Conservation (phyloP, 2,329 filamentous ascomycete genomes). For the Penicillium janthinellum region DNA sequence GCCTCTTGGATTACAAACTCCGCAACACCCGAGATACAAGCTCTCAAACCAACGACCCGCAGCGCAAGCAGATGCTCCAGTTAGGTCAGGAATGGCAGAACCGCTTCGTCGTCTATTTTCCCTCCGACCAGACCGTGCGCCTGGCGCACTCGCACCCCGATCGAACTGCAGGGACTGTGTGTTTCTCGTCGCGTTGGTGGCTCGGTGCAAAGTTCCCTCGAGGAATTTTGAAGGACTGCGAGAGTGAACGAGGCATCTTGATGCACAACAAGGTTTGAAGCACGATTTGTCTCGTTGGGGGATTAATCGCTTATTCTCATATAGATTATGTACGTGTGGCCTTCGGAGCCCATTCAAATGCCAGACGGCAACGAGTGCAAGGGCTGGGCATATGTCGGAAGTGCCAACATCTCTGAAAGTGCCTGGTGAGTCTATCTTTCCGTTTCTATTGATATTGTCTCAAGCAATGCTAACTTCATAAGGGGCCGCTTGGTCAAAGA, state of each 20-base stretch:
- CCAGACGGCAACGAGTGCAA: conserved; percentile 33
- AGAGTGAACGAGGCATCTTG: conserved; percentile 71
- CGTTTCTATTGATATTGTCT: background rate
- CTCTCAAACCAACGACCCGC: conserved; percentile 44
- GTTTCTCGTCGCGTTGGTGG: conserved; percentile 74
- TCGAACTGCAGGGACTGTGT: conserved; percentile 73
- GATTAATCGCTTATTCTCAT: background rate
- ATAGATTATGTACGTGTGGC: conserved; percentile 28
- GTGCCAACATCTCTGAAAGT: conserved; percentile 88
- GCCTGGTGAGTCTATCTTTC: conserved; percentile 68
- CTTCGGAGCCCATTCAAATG: conserved; percentile 23
- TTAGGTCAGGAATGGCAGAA: conserved; percentile 47
- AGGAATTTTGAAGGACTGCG: conserved; percentile 71
- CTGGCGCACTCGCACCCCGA: conserved; percentile 40
- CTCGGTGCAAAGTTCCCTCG: conserved; percentile 69
- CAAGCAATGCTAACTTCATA: background rate
- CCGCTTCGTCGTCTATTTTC: conserved; percentile 76
- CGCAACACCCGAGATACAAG: conserved; percentile 35
- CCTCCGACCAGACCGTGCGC: conserved; percentile 74
- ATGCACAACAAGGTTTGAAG: conserved; percentile 82
- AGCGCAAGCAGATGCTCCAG: conserved; percentile 19
- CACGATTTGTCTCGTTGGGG: background rate
- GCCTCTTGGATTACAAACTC: conserved; percentile 46
- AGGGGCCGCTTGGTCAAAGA: conserved; percentile 80
- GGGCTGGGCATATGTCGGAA: conserved; percentile 85